Evolutionary conservation across 106 monocot species (phyloP).

Genomic region (Acorus calamus): DNA sequence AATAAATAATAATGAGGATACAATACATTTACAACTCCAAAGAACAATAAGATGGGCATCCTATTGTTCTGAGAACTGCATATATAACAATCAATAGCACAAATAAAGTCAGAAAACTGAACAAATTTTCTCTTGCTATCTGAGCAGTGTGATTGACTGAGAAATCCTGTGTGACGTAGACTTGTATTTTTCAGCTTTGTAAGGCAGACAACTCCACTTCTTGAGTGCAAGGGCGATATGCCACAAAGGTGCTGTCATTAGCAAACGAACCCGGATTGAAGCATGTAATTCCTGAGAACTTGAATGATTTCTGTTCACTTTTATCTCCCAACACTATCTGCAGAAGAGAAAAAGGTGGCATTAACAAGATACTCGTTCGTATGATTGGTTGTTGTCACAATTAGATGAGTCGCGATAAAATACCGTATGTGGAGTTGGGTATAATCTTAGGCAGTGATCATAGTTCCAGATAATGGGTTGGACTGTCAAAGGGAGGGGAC

Average conservation of each 20-base stretch:
- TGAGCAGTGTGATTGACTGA: too few relatives aligned
- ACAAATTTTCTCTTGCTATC: too few relatives aligned
- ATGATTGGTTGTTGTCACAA: not conserved
- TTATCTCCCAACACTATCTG: constrained; percentile 94
- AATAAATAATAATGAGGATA: too few relatives aligned
- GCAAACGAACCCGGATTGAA: constrained; percentile 98
- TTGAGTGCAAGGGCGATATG: constrained; percentile 80
- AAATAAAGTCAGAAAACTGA: too few relatives aligned
- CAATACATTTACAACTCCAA: too few relatives aligned
- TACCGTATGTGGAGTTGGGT: constrained; percentile 92
- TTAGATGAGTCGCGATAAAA: not conserved
- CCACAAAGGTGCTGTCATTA: constrained; percentile 73
- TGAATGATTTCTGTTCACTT: constrained; percentile 89
- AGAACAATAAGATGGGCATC: too few relatives aligned
- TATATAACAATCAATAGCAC: too few relatives aligned
- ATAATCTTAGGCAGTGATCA: constrained; percentile 83
- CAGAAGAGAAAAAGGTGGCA: not conserved
- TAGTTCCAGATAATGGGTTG: constrained; percentile 99
- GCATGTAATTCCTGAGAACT: constrained; percentile 84
- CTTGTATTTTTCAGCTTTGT: constrained; percentile 7
- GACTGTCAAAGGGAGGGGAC: constrained; percentile 84
- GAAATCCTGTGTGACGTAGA: too few relatives aligned
- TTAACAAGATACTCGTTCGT: not conserved
- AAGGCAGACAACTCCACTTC: constrained; percentile 85
- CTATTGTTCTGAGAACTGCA: too few relatives aligned